phyloP scores from a whole-genome alignment of 129 eudicot genomes.

The Chrysanthemum makinoi region DNA sequence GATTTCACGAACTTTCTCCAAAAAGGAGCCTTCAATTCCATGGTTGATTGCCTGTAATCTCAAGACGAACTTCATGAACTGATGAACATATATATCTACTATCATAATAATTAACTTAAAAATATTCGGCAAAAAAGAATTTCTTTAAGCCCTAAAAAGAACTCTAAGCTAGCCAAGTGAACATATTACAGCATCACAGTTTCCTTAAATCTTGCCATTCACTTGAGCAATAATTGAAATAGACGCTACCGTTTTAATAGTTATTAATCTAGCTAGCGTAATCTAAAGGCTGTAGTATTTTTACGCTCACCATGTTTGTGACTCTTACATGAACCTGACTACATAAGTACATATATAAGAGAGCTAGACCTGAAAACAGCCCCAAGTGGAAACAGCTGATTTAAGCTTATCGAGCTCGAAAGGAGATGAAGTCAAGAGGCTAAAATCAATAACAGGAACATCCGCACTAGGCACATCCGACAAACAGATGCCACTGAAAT shows the following conservation, averaged over 20 bases:
- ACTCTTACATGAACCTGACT: too few relatives aligned
- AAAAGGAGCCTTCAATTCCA: constrained; percentile 43
- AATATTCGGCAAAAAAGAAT: not conserved
- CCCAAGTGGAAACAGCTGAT: constrained; percentile 10
- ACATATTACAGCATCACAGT: too few relatives aligned
- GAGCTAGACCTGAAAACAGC: too few relatives aligned
- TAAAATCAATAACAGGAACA: constrained; percentile 30
- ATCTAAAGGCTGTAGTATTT: too few relatives aligned
- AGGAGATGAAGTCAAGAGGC: constrained; percentile 30
- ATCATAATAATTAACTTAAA: not conserved
- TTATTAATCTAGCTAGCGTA: too few relatives aligned
- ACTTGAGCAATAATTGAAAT: too few relatives aligned
- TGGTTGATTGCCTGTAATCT: constrained; percentile 48
- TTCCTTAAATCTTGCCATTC: too few relatives aligned
- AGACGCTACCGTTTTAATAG: too few relatives aligned
- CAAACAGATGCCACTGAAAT: constrained; percentile 6
- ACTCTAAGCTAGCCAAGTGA: too few relatives aligned
- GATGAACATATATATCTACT: not conserved
- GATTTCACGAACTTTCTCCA: constrained; percentile 42
- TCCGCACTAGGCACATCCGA: not conserved
- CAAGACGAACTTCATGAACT: constrained; percentile 4
- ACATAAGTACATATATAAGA: too few relatives aligned
- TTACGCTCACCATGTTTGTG: too few relatives aligned
- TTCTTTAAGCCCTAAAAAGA: not conserved
- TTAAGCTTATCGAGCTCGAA: constrained; percentile 43